These are phyloP conservation scores for Ogataea minuta DNA, from an alignment of 805 yeast genomes.

Conservation along the genomic window DNA sequence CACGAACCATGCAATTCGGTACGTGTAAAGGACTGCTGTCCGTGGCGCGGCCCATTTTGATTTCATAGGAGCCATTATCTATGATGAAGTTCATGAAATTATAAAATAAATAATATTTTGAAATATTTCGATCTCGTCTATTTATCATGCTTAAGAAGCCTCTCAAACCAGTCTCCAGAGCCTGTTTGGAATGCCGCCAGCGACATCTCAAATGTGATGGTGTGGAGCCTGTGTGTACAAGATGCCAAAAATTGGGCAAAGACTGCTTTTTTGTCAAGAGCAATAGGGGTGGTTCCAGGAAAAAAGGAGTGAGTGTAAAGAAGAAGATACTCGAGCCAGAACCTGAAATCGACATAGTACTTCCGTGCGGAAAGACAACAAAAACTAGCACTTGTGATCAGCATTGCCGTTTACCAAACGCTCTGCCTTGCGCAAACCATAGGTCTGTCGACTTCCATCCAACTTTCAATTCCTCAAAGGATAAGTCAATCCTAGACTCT, in stretches of 20 bases:
- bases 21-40: conserved; percentile 49
- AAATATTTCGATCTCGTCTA: background rate
- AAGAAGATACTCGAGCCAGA: conserved; percentile 17
- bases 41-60: conserved; percentile 60
- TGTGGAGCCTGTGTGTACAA: conserved; percentile 41
- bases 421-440: conserved; percentile 26
- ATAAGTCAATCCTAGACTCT: conserved; percentile 23
- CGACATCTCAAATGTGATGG: conserved; percentile 54
- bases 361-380: conserved; percentile 33
- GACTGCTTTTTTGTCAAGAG: conserved; percentile 50
- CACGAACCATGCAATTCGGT: conserved; percentile 68
- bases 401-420: conserved; percentile 29
- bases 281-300: conserved; percentile 53
- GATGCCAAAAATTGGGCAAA: conserved; percentile 37
- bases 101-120: background rate
- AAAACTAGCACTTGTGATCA: conserved; percentile 23
- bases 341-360: conserved; percentile 16
- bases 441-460: conserved; percentile 29
- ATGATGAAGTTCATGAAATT: conserved; percentile 47
- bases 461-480: conserved; percentile 31
- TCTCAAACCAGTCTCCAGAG: conserved; percentile 43
- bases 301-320: conserved; percentile 41
- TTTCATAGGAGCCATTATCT: conserved; percentile 87
- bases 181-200: conserved; percentile 51
- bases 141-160: conserved; percentile 8